Base-by-base conservation (phyloP, 768 basidiomycete genomes). In the Mycena belliarum region DNA sequence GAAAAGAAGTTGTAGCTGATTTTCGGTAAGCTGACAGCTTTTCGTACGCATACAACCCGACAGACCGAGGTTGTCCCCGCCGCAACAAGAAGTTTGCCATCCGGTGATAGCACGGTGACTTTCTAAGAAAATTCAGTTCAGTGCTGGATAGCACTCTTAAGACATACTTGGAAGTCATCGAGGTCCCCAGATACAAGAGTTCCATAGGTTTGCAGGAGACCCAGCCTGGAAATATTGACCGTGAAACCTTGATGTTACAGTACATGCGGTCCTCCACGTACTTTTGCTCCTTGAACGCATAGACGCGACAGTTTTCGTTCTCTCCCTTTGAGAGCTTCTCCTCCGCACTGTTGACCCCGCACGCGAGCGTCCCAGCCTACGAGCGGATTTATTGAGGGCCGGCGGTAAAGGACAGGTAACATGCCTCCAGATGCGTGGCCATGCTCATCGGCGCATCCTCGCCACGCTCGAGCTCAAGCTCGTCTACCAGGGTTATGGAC, bases 371-470 rank as follows among this genome's bases (percentile, higher is more conserved):
- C 69, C 80, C 76, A 47, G 70, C 74, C 80, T 83, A 60, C 37
- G 40, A 20, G 45, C 25, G 32, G 11, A 40, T 35, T 49, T 40
- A 23, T 52, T 49, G 50, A 9, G 41, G 48, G 51, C 38, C 28
- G 40, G 38, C 32, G 52, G 35, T 37, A 29, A 28, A 28, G 9
- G 29, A 49, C 45, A 58, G 42, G 26, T 58, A 47, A n/a, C 57
- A 59, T 70, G 89, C 91, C 73, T 84, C 70, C 10, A 76, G 71
- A 68, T 89, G 74, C 14, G 84, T 81, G 18, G 88, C 87, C 80
- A 98, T 87, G 69, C 94, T 96, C 93, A 95, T 98, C n/a, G 97
- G 95, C 6, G 90, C 91, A 72, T 98, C 97, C 69, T 95, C 95
- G 33, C 86, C 89, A 28, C 72, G 81, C 52, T 83, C 87, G 14